These are phyloP conservation scores for Debaryomyces sp. DNA, from an alignment of 1,139 yeast species.

Conservation along the genomic window DNA sequence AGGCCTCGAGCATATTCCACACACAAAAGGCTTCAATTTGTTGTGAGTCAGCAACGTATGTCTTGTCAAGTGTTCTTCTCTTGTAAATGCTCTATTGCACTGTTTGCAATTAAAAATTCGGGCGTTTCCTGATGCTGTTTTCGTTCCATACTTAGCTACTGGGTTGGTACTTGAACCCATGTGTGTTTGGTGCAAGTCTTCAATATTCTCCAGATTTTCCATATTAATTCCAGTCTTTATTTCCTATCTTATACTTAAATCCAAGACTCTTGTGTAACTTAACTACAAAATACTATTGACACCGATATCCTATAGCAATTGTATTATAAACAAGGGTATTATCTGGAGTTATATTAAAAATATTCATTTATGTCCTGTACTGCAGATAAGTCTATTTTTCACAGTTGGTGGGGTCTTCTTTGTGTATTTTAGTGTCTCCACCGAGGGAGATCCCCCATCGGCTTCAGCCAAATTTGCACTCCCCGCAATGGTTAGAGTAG, in stretches of 20 bases:
- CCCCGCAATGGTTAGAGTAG: constrained; percentile 1
- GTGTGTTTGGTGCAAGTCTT: neutral
- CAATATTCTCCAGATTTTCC: constrained; percentile 1
- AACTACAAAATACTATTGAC: neutral
- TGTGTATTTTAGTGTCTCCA: constrained; percentile 1
- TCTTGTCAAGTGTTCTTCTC: constrained; percentile 52
- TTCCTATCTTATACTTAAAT: neutral
- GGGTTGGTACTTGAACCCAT: neutral
- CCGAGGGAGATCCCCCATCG: neutral
- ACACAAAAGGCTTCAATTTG: constrained; percentile 59
- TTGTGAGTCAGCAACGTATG: constrained; percentile 50
- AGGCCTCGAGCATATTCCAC: constrained; percentile 94
- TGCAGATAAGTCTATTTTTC: neutral
- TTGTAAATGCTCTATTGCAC: constrained; percentile 49
- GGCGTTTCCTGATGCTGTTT: constrained; percentile 49
- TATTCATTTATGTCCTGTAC: constrained; percentile 2
- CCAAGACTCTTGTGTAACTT: neutral
- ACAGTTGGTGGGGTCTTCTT: constrained; percentile 2
- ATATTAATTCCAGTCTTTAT: neutral
- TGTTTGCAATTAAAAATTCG: constrained; percentile 46
- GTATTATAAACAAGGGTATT: neutral
- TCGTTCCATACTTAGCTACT: constrained; percentile 37
- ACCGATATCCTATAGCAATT: neutral
- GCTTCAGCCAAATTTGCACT: neutral
- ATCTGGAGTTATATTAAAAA: constrained; percentile 2